A percentile compares a stretch with the other conserved stretches of the same genome.
Evolutionary conservation across 2,329 filamentous ascomycete species (phyloP).

Genomic region (Ustilaginoidea virens): DNA sequence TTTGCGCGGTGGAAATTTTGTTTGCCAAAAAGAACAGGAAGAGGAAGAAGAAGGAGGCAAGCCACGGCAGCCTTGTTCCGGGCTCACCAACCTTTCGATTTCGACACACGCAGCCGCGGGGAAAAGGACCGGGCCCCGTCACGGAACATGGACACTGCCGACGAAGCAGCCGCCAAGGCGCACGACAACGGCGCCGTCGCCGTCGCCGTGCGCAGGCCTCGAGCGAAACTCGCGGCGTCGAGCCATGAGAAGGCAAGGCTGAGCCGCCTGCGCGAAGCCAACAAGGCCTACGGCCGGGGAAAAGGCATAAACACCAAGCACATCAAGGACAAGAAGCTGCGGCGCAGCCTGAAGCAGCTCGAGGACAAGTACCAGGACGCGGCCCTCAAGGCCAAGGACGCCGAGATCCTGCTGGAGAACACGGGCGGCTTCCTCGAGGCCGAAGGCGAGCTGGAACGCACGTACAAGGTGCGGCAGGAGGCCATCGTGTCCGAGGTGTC

Average conservation of each 20-base stretch:
- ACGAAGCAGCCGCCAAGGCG: constrained; percentile 19
- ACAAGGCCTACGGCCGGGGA: constrained; percentile 73
- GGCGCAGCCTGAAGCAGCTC: constrained; percentile 60
- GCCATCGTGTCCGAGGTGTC: constrained; percentile 64
- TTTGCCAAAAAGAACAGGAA: too few relatives aligned
- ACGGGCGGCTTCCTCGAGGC: constrained; percentile 73
- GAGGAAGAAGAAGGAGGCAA: too few relatives aligned
- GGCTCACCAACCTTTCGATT: neutral
- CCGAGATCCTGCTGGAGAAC: constrained; percentile 87
- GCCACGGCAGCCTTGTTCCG: neutral
- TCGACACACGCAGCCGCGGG: too few relatives aligned
- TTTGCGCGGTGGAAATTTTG: constrained; percentile 19
- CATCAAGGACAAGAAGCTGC: constrained; percentile 81
- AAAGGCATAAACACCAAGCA: constrained; percentile 54
- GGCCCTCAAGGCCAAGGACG: constrained; percentile 74
- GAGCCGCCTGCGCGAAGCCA: constrained; percentile 43
- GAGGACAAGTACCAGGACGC: constrained; percentile 76
- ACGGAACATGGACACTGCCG: constrained; percentile 24
- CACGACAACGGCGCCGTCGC: constrained; percentile 39
- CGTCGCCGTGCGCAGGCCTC: constrained; percentile 29
- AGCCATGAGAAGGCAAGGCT: constrained; percentile 34
- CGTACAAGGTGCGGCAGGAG: constrained; percentile 82
- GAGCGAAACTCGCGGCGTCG: constrained; percentile 36
- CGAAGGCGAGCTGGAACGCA: constrained; percentile 76
- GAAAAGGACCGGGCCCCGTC: constrained; percentile 8